These are phyloP conservation scores for Voacanga thouarsii DNA, from an alignment of 257 asterid genomes.

Conservation along the genomic window DNA sequence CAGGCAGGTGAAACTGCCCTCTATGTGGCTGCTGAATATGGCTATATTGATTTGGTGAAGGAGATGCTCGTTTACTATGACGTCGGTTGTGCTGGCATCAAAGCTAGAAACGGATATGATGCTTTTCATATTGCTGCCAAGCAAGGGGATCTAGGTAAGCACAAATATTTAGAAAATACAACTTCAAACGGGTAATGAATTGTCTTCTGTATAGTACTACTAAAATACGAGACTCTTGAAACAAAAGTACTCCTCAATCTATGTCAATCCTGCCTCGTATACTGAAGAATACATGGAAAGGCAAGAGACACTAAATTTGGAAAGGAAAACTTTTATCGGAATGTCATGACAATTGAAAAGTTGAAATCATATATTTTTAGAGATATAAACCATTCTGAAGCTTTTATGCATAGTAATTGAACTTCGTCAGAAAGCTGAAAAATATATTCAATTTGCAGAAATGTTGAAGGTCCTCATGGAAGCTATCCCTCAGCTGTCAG, in stretches of 20 bases:
- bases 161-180: no score
- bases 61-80: slow-evolving; percentile 55
- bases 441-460: slow-evolving; percentile 32
- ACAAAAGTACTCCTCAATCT: background rate
- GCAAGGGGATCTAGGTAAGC: slow-evolving; percentile 58
- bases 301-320: background rate
- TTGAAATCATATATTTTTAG: background rate
- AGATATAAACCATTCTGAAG: background rate
- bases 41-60: slow-evolving; percentile 47
- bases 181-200: no score
- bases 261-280: background rate
- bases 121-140: slow-evolving; percentile 81
- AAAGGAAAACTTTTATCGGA: background rate
- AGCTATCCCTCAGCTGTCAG: slow-evolving; percentile 55
- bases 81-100: slow-evolving; percentile 49
- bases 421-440: background rate
- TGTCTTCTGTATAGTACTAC: no score
- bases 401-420: background rate
- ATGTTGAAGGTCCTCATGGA: slow-evolving; percentile 57
- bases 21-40: slow-evolving; percentile 67
- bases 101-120: slow-evolving; percentile 71
- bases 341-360: background rate
- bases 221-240: no score
- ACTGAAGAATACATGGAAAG: background rate
- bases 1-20: slow-evolving; percentile 72